Percentiles rank a stretch among this genome's conserved stretches.
Evolutionary conservation across 768 basidiomycete species (phyloP).

Genomic region (Lanmaoa pseudosensibilis): DNA sequence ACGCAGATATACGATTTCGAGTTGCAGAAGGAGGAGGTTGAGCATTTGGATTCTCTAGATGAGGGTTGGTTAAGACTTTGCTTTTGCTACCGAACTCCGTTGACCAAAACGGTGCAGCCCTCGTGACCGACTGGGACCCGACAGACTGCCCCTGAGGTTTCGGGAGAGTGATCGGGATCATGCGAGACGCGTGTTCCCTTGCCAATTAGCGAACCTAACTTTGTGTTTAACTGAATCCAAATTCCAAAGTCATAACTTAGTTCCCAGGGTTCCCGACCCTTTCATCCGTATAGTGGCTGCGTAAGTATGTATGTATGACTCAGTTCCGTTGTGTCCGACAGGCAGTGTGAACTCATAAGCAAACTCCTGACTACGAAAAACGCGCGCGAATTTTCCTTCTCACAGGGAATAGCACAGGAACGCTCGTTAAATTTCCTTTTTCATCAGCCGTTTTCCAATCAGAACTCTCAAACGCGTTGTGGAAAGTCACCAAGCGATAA

Average conservation of each 20-base stretch:
- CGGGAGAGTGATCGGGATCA: background rate
- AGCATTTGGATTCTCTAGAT: slow-evolving; percentile 50
- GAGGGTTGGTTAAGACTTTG: slow-evolving; percentile 39
- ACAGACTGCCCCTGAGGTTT: slow-evolving; percentile 10
- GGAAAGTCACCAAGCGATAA: background rate
- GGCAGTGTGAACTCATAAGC: background rate
- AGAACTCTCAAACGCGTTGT: background rate
- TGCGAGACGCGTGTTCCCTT: slow-evolving; percentile 6
- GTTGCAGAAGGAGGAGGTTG: slow-evolving; percentile 50
- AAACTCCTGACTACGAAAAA: background rate
- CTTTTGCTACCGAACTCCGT: background rate
- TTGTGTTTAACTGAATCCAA: slow-evolving; percentile 6
- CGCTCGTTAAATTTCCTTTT: background rate
- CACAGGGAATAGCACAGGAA: background rate
- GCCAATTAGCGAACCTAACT: slow-evolving; percentile 19
- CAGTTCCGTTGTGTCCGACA: background rate
- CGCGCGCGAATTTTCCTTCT: background rate
- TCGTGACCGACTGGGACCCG: slow-evolving; percentile 9
- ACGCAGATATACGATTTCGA: slow-evolving; percentile 63
- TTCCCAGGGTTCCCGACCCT: background rate
- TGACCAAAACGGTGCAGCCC: slow-evolving; percentile 5
- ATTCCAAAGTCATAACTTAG: background rate
- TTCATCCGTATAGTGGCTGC: background rate
- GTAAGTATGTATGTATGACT: background rate
- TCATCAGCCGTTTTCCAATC: background rate